Conservation (phyloP, 345 rosid genomes). For the Corchorus olitorius region DNA sequence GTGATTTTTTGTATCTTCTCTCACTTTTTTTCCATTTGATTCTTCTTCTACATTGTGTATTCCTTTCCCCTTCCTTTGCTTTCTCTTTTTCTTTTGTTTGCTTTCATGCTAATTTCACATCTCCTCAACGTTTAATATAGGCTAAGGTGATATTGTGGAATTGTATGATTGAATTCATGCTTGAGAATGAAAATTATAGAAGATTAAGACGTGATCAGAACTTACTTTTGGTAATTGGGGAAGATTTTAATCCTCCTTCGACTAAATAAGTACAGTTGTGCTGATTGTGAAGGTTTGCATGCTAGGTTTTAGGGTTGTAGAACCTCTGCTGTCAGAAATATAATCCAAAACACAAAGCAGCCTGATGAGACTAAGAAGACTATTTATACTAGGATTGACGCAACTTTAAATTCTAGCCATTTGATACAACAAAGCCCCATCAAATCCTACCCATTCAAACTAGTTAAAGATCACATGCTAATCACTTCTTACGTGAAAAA, state of each 20-base stretch:
- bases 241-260: neutral
- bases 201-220: neutral
- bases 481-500: no score
- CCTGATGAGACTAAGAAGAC: no score
- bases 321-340: no score
- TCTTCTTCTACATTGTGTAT: neutral
- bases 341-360: no score
- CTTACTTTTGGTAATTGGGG: neutral
- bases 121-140: neutral
- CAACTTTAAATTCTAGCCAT: no score
- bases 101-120: slow-evolving; percentile 1
- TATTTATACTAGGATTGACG: no score
- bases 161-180: neutral
- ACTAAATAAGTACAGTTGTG: slow-evolving; percentile 1
- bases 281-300: neutral
- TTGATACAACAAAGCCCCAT: no score
- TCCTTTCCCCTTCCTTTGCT: neutral
- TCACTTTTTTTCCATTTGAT: neutral
- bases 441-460: no score
- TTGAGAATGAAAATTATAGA: neutral
- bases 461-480: no score
- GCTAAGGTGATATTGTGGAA: neutral
- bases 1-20: neutral
- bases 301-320: no score
- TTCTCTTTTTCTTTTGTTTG: neutral